Base-by-base conservation (phyloP, 2,329 filamentous ascomycete species). In the Ascomycota sp. region DNA sequence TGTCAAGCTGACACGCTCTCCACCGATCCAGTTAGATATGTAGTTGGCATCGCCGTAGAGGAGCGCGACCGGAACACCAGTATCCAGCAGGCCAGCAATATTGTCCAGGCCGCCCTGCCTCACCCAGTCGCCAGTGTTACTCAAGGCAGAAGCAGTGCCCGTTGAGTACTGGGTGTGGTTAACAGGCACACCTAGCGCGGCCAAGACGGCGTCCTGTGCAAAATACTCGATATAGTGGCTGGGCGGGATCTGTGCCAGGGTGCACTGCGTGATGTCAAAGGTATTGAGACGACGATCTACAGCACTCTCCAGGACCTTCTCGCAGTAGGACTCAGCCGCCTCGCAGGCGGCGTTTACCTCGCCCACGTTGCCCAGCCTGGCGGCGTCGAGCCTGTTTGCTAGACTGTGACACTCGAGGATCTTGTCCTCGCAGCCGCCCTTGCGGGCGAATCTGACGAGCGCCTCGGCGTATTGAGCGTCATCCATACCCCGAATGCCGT, bases 61-160 rank as follows among this genome's bases (percentile, higher is more conserved):
- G 37, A 86, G 54, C 8, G 75, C 72, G 8, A 89, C 69, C 23
- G 69, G 71, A 27, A 81, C 64, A 20, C 71, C 73, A 1, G 53
- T 57, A 24, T 67, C 58, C 29, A 79, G 56, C 20, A 78, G 61
- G 20, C 61, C 53, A 29, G 69, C 69, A 2, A 78, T 55, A 33
- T 66, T 57, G 38, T 50, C 20, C 55, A 61, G 32, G 57, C 56
- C 36, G 46, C 43, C 11, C 57, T 25, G 19, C 11, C 29, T 12
- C n/a, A 72, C 51, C 38, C 70, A 61, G 41, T 69, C 66, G 10
- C 63, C 59, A 38, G 71, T 75, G 33, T 68, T 61, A 36, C 65
- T 70, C 48, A 78, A 75, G 31, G 58, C 61, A 0, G 50, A 56
- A 11, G 47, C 41, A 3, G 53, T 50, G 31, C 65, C 61, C 2